Evolutionary conservation across 495 filamentous ascomycete species (phyloP).

Genomic region (Hamigera avellanea): DNA sequence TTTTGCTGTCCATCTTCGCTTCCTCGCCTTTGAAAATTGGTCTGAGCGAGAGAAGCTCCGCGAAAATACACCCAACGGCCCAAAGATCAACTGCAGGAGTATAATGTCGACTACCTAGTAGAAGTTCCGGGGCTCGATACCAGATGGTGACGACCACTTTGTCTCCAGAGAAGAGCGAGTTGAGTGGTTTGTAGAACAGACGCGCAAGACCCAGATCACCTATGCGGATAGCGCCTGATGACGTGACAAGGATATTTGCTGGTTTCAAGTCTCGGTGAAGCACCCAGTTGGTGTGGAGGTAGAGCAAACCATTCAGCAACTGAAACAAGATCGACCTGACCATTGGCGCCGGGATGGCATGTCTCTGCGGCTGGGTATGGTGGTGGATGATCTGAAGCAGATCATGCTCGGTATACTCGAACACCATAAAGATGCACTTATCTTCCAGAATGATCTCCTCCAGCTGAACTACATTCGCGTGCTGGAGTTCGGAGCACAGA

Average conservation of each 20-base stretch:
- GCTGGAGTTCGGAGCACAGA: slow-evolving; percentile 85
- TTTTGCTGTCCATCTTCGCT: slow-evolving; percentile 97
- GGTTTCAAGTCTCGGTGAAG: slow-evolving; percentile 94
- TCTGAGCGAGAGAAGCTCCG: slow-evolving; percentile 77
- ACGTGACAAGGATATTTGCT: slow-evolving; percentile 98
- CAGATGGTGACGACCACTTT: slow-evolving; percentile 99
- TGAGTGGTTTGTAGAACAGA: slow-evolving; percentile 85
- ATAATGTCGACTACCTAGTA: slow-evolving; percentile 85
- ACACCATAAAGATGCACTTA: slow-evolving; percentile 99
- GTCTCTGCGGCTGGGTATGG: slow-evolving; percentile 78
- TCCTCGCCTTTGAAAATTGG: slow-evolving; percentile 99
- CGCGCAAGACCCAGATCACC: slow-evolving; percentile 88
- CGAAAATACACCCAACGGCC: slow-evolving; percentile 97
- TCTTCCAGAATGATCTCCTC: slow-evolving; percentile 96
- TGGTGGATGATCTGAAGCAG: slow-evolving; percentile 97
- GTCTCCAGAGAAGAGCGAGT: slow-evolving; percentile 83
- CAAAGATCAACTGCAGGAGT: slow-evolving; percentile 94
- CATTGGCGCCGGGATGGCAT: slow-evolving; percentile 76
- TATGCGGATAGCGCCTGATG: slow-evolving; percentile 77
- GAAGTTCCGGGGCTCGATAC: slow-evolving; percentile 93
- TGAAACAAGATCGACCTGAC: slow-evolving; percentile 92
- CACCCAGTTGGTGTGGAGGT: slow-evolving; percentile 95
- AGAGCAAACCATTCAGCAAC: slow-evolving; percentile 84
- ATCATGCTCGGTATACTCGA: slow-evolving; percentile 97
- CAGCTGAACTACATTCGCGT: slow-evolving; percentile 81